Evolutionary conservation across 2,329 filamentous ascomycete species (phyloP), one percentile per base, ranked within the genome.

Genomic region (Clonostachys solani): DNA sequence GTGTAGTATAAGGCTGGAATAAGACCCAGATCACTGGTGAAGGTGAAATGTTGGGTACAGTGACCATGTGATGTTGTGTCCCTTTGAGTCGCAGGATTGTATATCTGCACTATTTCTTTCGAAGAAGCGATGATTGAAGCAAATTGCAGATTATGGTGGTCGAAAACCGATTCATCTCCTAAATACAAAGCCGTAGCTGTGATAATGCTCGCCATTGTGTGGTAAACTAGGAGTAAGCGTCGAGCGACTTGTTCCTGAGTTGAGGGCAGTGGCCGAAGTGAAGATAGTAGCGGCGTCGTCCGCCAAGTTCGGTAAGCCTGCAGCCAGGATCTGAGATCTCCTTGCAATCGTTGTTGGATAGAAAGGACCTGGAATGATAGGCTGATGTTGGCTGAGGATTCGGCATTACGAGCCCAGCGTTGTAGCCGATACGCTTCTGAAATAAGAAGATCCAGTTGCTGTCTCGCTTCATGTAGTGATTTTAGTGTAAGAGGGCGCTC

Each of bases 1-100:
- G 42, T 35, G 23, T 44, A 48, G 35, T 40, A 48, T 12, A 48
- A 35, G 3, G 42, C 34, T 15, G 46, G 41, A 12, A 44, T 40
- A 18, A 42, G 44, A 4, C 46, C 46, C 17, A 33, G 40, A 35
- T 43, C 42, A 4, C 19, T 23, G 18, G 19, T 44, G 40, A 47
- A 47, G 34, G 45, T 17, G 10, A 36, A 29, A 19, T 13, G 15
- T 5, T 41, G 17, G 13, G 37, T 34, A 16, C 40, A 17, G 12
- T 45, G 45, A n/a, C 18, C 36, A 17, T 15, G 18, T 13, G 12
- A 37, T 13, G 4, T 37, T 13, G 13, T 4, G 16, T 13, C 16
- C 35, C 13, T 37, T 16, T 4, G 12, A 13, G 35, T 16, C 35
- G 35, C 35, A 13, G 35, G 13, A 13, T 16, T 37, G 35, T 13